Base-by-base conservation (phyloP, 805 yeast species). In the Metschnikowia hibisci region DNA sequence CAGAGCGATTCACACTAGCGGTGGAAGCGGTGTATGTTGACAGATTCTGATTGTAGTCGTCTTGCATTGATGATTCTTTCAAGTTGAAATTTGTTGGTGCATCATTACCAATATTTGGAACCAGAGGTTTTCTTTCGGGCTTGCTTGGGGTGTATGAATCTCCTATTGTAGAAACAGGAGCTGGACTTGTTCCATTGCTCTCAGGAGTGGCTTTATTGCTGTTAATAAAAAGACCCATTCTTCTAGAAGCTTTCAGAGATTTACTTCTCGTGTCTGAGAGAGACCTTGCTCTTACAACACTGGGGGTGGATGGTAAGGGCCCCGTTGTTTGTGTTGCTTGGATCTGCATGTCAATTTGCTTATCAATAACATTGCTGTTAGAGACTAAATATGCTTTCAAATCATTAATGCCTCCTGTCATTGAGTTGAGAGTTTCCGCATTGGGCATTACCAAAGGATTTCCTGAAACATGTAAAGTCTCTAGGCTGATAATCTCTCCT, bases 141-240 rank as follows among this genome's bases (percentile, higher is more conserved):
- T 48, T 52, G 37, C 51, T 50, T 6, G 52, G 51, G 4, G 56
- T 50, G 23, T 25, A 29, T 29, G 23, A 13, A 13, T 37, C 40
- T 27, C 15, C 9, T 16, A 32, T 4, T 3, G 15, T 23, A 16
- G 39, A 27, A 12, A 7, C 26, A 12, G 39, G n/a, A 5, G 27
- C 18, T 35, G 26, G n/a, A 9, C 26, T 35, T 15, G 25, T 27
- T 5, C 23, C 39, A 20, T 35, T 35, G 32, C 37, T 42, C 26
- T 50, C 54, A 2, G 55, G 53, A 6, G 52, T 46, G 10, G 32
- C 45, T 37, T 48, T 48, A 12, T 46, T 46, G 60, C 67, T 72
- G 42, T 76, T 78, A 41, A 78, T 76, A 30, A 84, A 79, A 42
- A 84, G 75, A 0, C 90, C 91, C 89, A 82, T 84, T 48, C 91